Evolutionary conservation across 2,329 filamentous ascomycete genomes (phyloP).

Genomic region (Pseudocercospora eumusae): DNA sequence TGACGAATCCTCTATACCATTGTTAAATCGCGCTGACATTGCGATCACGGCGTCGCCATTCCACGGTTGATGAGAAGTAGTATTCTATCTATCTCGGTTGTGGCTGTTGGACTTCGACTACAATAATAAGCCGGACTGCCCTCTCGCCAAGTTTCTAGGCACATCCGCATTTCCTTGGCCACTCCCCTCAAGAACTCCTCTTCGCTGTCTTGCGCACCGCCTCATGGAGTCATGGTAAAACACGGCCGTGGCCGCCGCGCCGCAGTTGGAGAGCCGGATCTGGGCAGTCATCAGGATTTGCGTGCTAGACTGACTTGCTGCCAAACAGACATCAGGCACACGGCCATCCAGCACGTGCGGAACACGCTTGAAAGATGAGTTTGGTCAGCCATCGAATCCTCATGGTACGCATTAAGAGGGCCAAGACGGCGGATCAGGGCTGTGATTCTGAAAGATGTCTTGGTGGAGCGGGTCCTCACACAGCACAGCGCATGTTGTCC

Average conservation of each 20-base stretch:
- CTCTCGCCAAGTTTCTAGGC: conserved; percentile 16
- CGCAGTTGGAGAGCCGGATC: conserved; percentile 26
- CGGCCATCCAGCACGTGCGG: not conserved
- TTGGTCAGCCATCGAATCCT: not conserved
- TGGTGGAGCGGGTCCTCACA: not conserved
- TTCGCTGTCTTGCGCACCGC: conserved; percentile 16
- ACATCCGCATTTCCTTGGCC: conserved; percentile 18
- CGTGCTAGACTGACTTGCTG: conserved; percentile 1
- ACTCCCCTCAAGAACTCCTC: conserved; percentile 4
- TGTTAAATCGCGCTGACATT: conserved; percentile 1
- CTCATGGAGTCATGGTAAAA: conserved; percentile 1
- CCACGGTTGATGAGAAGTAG: conserved; percentile 1
- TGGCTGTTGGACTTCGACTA: conserved; percentile 6
- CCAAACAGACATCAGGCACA: not conserved
- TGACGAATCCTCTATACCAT: not conserved
- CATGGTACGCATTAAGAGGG: conserved; percentile 1
- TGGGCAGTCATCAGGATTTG: conserved; percentile 14
- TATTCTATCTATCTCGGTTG: conserved; percentile 3
- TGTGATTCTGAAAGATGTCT: conserved; percentile 5
- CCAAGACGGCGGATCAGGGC: conserved; percentile 3
- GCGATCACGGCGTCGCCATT: conserved; percentile 6
- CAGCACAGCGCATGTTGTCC: conserved; percentile 2
- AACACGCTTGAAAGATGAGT: not conserved
- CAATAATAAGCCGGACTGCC: conserved; percentile 13
- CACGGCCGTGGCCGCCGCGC: conserved; percentile 17